phyloP scores from a whole-genome alignment of 2,329 filamentous ascomycete species.

The Fusarium siculi region DNA sequence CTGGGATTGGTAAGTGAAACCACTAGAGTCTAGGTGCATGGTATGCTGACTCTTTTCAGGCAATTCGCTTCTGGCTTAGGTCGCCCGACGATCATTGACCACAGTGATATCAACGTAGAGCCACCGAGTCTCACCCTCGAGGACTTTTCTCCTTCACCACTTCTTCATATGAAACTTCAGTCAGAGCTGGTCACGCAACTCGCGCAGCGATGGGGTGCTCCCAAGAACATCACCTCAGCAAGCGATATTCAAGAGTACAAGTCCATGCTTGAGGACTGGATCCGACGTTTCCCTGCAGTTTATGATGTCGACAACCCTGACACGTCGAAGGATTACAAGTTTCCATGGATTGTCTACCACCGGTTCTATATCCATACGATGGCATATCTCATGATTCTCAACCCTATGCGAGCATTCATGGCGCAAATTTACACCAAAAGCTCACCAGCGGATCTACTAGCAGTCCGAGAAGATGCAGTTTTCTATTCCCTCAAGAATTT shows the following conservation, averaged over 20 bases:
- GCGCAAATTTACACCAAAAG: slow-evolving; percentile 48
- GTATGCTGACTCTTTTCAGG: slow-evolving; percentile 35
- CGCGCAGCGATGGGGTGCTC: slow-evolving; percentile 42
- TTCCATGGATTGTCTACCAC: slow-evolving; percentile 57
- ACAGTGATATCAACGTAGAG: slow-evolving; percentile 46
- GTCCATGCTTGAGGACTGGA: slow-evolving; percentile 53
- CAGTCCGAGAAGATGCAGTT: slow-evolving; percentile 53
- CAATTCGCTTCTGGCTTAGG: slow-evolving; percentile 49
- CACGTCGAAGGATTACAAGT: slow-evolving; percentile 51
- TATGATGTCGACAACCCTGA: slow-evolving; percentile 55
- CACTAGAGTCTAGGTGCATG: too few species aligned
- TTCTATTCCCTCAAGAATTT: slow-evolving; percentile 56
- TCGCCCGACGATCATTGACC: slow-evolving; percentile 49
- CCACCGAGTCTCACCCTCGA: slow-evolving; percentile 50
- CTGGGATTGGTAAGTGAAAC: slow-evolving; percentile 50
- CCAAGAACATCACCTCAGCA: slow-evolving; percentile 42
- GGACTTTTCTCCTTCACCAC: slow-evolving; percentile 46
- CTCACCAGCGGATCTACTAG: slow-evolving; percentile 46
- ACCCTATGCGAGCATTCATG: slow-evolving; percentile 59
- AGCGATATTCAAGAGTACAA: slow-evolving; percentile 48
- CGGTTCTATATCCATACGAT: slow-evolving; percentile 57
- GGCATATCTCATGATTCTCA: slow-evolving; percentile 57
- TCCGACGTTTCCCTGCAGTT: slow-evolving; percentile 53
- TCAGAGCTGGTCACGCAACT: slow-evolving; percentile 47
- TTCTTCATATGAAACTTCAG: slow-evolving; percentile 51